phyloP scores from a whole-genome alignment of 805 yeast genomes.

The Maudiozyma saulgeensis region DNA sequence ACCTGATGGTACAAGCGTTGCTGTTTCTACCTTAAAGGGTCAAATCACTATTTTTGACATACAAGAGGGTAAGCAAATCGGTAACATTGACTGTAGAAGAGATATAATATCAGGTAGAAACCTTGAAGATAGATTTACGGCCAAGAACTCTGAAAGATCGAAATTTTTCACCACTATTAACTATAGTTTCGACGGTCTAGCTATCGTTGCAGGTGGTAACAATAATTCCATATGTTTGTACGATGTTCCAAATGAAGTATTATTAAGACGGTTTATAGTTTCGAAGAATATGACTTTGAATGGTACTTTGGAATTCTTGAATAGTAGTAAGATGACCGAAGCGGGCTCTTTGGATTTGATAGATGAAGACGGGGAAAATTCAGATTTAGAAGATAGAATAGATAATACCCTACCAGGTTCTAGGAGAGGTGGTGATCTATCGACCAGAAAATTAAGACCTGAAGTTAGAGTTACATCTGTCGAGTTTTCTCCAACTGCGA shows the following conservation, averaged over 20 bases:
- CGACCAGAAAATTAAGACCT: conserved; percentile 66
- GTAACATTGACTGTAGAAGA: conserved; percentile 73
- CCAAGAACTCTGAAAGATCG: conserved; percentile 74
- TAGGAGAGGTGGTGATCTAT: conserved; percentile 64
- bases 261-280: conserved; percentile 71
- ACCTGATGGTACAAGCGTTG: conserved; percentile 88
- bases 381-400: conserved; percentile 73
- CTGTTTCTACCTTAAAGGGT: conserved; percentile 84
- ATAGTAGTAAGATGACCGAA: conserved; percentile 76
- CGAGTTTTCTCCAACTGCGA: conserved; percentile 80
- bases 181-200: conserved; percentile 83
- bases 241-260: conserved; percentile 80
- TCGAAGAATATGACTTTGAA: conserved; percentile 85
- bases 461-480: conserved; percentile 74
- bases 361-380: conserved; percentile 77
- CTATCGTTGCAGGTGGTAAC: conserved; percentile 87
- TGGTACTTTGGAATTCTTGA: conserved; percentile 73
- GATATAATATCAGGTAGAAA: conserved; percentile 86
- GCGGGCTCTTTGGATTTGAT: conserved; percentile 77
- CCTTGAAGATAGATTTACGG: conserved; percentile 68
- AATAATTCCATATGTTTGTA: conserved; percentile 85
- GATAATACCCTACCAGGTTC: conserved; percentile 83
- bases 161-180: conserved; percentile 72
- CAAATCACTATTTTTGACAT: conserved; percentile 77
- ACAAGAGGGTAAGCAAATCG: conserved; percentile 69